Conservation (phyloP, 345 rosid species). For the Gossypium arboreum region DNA sequence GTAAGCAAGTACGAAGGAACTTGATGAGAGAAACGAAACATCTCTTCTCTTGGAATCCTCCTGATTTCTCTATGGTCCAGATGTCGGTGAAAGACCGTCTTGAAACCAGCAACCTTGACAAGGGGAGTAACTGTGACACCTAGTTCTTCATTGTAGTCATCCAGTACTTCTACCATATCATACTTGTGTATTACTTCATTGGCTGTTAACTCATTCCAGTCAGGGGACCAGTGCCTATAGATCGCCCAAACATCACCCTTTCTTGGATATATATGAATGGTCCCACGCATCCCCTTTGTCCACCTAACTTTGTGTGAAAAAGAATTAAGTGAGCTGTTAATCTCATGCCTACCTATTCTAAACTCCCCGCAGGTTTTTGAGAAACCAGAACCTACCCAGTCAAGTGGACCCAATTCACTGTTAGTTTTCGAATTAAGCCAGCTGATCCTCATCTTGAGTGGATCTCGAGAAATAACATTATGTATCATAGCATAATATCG, state of each 20-base stretch:
- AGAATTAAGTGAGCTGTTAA: slow-evolving; percentile 40
- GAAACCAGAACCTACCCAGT: slow-evolving; percentile 72
- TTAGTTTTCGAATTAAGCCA: slow-evolving; percentile 52
- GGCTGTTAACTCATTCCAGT: slow-evolving; percentile 53
- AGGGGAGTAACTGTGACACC: slow-evolving; percentile 61
- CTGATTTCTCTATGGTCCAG: slow-evolving; percentile 38
- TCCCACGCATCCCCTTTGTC: slow-evolving; percentile 38
- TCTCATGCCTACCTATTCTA: slow-evolving; percentile 40
- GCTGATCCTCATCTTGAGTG: slow-evolving; percentile 53
- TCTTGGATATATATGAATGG: slow-evolving; percentile 50
- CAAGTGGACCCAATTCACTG: slow-evolving; percentile 41
- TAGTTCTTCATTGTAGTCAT: slow-evolving; percentile 50
- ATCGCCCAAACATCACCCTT: slow-evolving; percentile 72
- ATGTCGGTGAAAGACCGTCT: slow-evolving; percentile 49
- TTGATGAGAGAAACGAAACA: slow-evolving; percentile 68
- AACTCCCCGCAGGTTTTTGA: slow-evolving; percentile 60
- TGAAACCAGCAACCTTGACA: slow-evolving; percentile 64
- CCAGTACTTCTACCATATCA: slow-evolving; percentile 69
- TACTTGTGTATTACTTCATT: slow-evolving; percentile 41
- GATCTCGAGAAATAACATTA: slow-evolving; percentile 46
- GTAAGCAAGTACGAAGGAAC: slow-evolving; percentile 62
- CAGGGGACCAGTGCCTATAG: slow-evolving; percentile 61
- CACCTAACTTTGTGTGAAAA: slow-evolving; percentile 61
- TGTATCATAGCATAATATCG: slow-evolving; percentile 59
- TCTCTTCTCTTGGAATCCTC: slow-evolving; percentile 50